phyloP scores from a whole-genome alignment of 202 grass and related monocot species.

The Panicum virgatum region DNA sequence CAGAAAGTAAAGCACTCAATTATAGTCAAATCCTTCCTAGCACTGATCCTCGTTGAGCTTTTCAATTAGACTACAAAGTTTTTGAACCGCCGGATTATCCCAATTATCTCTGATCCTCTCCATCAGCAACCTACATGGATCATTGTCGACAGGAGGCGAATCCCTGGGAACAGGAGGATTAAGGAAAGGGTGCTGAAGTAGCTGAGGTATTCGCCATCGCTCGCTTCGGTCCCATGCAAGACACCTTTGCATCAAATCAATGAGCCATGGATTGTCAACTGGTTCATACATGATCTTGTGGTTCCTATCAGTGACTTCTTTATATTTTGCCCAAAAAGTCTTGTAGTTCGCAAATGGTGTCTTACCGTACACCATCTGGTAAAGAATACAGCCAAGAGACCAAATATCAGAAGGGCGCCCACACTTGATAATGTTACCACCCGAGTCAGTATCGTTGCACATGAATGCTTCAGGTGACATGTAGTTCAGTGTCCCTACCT shows the following conservation, averaged over 20 bases:
- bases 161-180: slow-evolving; percentile 56
- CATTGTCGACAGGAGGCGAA: slow-evolving; percentile 31
- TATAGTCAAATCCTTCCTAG: neutral
- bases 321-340: slow-evolving; percentile 87
- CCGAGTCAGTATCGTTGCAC: slow-evolving; percentile 70
- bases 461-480: slow-evolving; percentile 99
- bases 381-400: slow-evolving; percentile 97
- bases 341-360: slow-evolving; percentile 90
- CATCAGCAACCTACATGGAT: slow-evolving; percentile 40
- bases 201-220: slow-evolving; percentile 81
- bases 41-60: slow-evolving; percentile 48
- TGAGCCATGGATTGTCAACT: slow-evolving; percentile 80
- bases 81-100: slow-evolving; percentile 51
- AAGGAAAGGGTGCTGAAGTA: slow-evolving; percentile 83
- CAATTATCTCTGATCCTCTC: slow-evolving; percentile 55
- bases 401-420: slow-evolving; percentile 95
- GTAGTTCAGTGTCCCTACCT: slow-evolving; percentile 97
- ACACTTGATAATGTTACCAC: slow-evolving; percentile 80
- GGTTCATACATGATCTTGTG: slow-evolving; percentile 69
- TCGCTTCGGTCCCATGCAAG: slow-evolving; percentile 82
- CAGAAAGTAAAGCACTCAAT: neutral
- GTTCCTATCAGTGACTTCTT: slow-evolving; percentile 77
- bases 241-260: slow-evolving; percentile 85
- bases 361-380: slow-evolving; percentile 98
- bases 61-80: slow-evolving; percentile 41